Evolutionary conservation across 2,329 filamentous ascomycete genomes (phyloP).

Genomic region (Epichloe hybrida): DNA sequence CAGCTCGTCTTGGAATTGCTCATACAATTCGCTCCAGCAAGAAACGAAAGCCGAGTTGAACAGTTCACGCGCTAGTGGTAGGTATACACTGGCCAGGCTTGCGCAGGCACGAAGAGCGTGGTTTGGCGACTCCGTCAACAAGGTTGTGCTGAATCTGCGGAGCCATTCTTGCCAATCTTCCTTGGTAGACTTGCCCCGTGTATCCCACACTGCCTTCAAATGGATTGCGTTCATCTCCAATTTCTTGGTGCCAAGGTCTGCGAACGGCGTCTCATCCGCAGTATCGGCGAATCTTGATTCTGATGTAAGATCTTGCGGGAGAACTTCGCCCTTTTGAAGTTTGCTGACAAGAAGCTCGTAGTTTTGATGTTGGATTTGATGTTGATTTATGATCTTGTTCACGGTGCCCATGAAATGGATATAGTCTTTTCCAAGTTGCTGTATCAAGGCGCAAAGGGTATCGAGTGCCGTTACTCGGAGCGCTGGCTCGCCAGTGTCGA

Average conservation of each 20-base stretch:
- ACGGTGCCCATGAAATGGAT: conserved; percentile 87
- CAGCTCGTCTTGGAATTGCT: conserved; percentile 91
- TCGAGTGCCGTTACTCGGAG: conserved; percentile 77
- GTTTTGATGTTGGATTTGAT: conserved; percentile 78
- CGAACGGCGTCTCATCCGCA: conserved; percentile 65
- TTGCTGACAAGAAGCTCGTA: conserved; percentile 89
- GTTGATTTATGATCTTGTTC: conserved; percentile 67
- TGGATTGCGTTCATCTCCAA: conserved; percentile 96
- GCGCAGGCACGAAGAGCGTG: conserved; percentile 90
- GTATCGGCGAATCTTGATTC: conserved; percentile 68
- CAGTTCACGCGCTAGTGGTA: conserved; percentile 78
- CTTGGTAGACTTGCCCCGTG: conserved; percentile 88
- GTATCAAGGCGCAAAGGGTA: conserved; percentile 87
- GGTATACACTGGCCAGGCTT: conserved; percentile 77
- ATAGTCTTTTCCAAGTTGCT: conserved; percentile 91
- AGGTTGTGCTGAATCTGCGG: conserved; percentile 84
- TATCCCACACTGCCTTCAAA: conserved; percentile 93
- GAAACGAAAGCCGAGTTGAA: conserved; percentile 99
- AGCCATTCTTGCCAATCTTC: conserved; percentile 99
- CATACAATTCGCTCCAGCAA: conserved; percentile 96
- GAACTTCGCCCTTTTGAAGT: conserved; percentile 80
- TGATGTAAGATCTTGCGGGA: conserved; percentile 90
- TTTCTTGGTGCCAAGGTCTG: conserved; percentile 83
- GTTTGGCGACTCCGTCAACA: conserved; percentile 90
- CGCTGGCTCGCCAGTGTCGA: conserved; percentile 57